These are phyloP conservation scores for Capsella bursapastoris DNA, from an alignment of 345 rosid species.

Conservation along the genomic window DNA sequence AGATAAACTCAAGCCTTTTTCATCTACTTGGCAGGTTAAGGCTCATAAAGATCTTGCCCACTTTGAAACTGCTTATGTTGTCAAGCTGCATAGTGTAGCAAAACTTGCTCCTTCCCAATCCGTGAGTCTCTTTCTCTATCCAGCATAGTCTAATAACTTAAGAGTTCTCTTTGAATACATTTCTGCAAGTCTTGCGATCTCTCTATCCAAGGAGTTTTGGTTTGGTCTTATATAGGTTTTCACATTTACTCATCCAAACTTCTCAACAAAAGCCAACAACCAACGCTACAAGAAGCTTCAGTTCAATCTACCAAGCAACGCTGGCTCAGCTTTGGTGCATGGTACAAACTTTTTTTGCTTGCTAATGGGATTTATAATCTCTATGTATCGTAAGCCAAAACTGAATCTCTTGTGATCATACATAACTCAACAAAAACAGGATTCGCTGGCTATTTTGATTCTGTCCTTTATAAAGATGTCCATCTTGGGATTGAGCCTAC, in stretches of 20 bases:
- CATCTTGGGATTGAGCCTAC: constrained; percentile 98
- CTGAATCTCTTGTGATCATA: constrained; percentile 23
- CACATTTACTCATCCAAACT: constrained; percentile 84
- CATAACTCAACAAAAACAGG: constrained; percentile 52
- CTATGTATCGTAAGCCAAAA: constrained; percentile 5
- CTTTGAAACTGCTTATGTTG: constrained; percentile 99
- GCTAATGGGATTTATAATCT: background rate
- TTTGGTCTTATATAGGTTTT: constrained; percentile 63
- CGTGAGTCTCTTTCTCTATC: constrained; percentile 54
- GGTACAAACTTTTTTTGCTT: constrained; percentile 52
- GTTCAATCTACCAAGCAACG: constrained; percentile 70
- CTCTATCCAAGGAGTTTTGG: constrained; percentile 5
- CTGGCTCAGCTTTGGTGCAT: constrained; percentile 88
- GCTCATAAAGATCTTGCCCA: constrained; percentile 84
- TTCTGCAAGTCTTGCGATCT: background rate
- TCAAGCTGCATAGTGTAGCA: constrained; percentile 86
- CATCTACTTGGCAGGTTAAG: constrained; percentile 67
- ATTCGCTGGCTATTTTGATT: constrained; percentile 95
- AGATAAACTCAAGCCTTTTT: constrained; percentile 11
- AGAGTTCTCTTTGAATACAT: constrained; percentile 7
- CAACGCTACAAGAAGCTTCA: constrained; percentile 77
- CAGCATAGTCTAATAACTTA: background rate
- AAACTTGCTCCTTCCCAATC: constrained; percentile 82
- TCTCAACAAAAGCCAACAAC: constrained; percentile 63
- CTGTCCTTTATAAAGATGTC: constrained; percentile 87